These are phyloP conservation scores for Cryptococcus sp. DNA, from an alignment of 1,284 basidiomycete genomes.

Conservation along the genomic window DNA sequence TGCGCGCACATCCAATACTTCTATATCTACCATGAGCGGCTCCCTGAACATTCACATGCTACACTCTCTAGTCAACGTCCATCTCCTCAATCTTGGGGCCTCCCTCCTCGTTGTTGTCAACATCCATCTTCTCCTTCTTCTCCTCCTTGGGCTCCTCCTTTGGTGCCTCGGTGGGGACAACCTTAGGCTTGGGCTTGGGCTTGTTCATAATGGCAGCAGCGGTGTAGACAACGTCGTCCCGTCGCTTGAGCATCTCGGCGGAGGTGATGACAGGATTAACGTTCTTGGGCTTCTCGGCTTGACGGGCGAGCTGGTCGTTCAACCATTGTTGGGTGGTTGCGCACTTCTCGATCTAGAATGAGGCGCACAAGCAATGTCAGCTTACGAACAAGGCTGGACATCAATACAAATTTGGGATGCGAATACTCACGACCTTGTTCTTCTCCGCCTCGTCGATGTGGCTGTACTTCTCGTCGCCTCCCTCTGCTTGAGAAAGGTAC, in stretches of 20 bases:
- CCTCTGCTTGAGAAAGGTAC: conserved; percentile 78
- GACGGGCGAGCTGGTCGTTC: conserved; percentile 80
- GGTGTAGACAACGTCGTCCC: conserved; percentile 84
- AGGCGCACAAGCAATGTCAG: conserved; percentile 6
- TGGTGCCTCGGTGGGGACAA: conserved; percentile 53
- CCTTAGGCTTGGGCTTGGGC: conserved; percentile 76
- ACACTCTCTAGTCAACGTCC: conserved; percentile 46
- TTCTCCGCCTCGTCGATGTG: conserved; percentile 89
- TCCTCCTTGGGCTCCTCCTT: conserved; percentile 58
- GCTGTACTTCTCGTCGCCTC: conserved; percentile 75
- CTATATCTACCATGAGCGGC: not conserved
- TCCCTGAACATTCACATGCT: not conserved
- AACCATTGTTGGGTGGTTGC: conserved; percentile 88
- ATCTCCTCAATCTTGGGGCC: conserved; percentile 46
- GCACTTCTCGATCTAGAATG: conserved; percentile 55
- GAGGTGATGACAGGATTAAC: conserved; percentile 77
- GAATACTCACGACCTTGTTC: conserved; percentile 73
- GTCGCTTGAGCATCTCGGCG: conserved; percentile 80
- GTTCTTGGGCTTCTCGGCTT: conserved; percentile 83
- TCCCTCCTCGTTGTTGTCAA: conserved; percentile 57
- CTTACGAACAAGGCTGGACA: too few species aligned
- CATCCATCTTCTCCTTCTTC: conserved; percentile 71
- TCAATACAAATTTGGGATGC: too few species aligned
- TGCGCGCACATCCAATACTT: not conserved
- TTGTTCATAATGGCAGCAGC: conserved; percentile 78